Conservation (phyloP, 2,329 filamentous ascomycete genomes). For the Xylaria sp. region DNA sequence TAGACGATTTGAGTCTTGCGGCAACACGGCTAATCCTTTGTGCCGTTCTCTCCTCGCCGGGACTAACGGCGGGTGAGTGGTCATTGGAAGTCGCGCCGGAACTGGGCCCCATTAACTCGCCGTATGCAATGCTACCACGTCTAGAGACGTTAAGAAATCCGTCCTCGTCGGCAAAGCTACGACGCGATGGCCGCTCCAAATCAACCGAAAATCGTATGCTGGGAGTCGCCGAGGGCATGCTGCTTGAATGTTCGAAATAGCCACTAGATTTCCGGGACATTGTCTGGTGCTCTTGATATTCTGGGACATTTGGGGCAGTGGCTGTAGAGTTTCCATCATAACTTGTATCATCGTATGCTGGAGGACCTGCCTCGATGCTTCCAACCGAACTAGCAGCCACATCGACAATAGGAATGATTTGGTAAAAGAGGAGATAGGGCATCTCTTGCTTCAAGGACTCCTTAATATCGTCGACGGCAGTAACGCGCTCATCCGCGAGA, state of each 20-base stretch:
- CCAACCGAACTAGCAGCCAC: constrained; percentile 63
- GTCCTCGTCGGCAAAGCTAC: constrained; percentile 60
- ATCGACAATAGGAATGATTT: constrained; percentile 87
- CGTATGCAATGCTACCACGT: constrained; percentile 63
- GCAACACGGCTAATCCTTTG: constrained; percentile 68
- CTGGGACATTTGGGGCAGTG: constrained; percentile 49
- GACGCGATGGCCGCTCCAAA: constrained; percentile 60
- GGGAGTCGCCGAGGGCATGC: constrained; percentile 53
- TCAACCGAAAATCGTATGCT: constrained; percentile 68
- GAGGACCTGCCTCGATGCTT: constrained; percentile 62
- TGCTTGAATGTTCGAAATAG: constrained; percentile 58
- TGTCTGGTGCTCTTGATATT: constrained; percentile 45
- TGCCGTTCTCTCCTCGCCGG: constrained; percentile 64
- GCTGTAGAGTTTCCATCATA: constrained; percentile 52
- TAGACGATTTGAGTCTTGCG: constrained; percentile 61
- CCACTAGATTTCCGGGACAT: constrained; percentile 54
- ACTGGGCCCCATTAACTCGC: constrained; percentile 56
- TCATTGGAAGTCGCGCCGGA: constrained; percentile 53
- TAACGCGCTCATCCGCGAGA: constrained; percentile 75
- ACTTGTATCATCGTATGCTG: constrained; percentile 66
- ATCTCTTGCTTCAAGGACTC: constrained; percentile 84
- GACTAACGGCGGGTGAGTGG: constrained; percentile 56
- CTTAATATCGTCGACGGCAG: constrained; percentile 80
- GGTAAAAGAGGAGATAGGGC: constrained; percentile 95
- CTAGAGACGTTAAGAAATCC: constrained; percentile 52